Evolutionary conservation across 2,329 filamentous ascomycete species (phyloP), one percentile per base, ranked within the genome.

Genomic region (Mycosphaerella sp.): DNA sequence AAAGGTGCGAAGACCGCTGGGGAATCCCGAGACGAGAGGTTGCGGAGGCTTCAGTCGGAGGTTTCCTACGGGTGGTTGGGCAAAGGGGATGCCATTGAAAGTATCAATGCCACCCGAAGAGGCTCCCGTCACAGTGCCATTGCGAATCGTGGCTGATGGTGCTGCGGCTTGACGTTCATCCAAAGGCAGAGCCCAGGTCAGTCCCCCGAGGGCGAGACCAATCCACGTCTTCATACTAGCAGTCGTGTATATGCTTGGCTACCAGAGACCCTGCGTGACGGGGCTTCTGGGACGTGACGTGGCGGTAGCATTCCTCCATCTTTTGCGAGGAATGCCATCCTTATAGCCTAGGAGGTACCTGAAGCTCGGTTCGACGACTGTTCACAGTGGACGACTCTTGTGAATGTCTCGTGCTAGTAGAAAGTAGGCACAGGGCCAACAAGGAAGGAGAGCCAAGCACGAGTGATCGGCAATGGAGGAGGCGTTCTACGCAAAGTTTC

Each of bases 41-140:
- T 82, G 77, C 0, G 88, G 88, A 6, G 85, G 84, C 65, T 80
- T 84, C 34, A 93, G 78, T 12, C 88, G 82, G 23, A 89, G 73
- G 2, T 75, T 67, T 0, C 84, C 86, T 0, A 80, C 76, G 0
- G 87, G 87, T 1, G 86, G 78, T 57, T 87, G 75, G 2, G 87
- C 86, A 64, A 83, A 93, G 2, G 87, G 87, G 53, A 93, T 88
- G 21, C 84, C 86, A 52, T 79, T 82, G 73, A 88, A 91, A 26
- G 76, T 80, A 54, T 92, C 87, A 17, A 89, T 76, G 26, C 71
- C 69, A 2, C 67, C 63, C 2, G 69, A 65, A 55, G 61, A 70
- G 53, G 66, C 68, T 38, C 82, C 82, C 41, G 78, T 67, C 34
- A 87, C 71, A 4, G 78, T 84, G 38, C 80, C 83, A 42, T 78